Evolutionary conservation across 2,329 filamentous ascomycete genomes (phyloP), one percentile per base, ranked within the genome.

Genomic region (Fusarium succisae): DNA sequence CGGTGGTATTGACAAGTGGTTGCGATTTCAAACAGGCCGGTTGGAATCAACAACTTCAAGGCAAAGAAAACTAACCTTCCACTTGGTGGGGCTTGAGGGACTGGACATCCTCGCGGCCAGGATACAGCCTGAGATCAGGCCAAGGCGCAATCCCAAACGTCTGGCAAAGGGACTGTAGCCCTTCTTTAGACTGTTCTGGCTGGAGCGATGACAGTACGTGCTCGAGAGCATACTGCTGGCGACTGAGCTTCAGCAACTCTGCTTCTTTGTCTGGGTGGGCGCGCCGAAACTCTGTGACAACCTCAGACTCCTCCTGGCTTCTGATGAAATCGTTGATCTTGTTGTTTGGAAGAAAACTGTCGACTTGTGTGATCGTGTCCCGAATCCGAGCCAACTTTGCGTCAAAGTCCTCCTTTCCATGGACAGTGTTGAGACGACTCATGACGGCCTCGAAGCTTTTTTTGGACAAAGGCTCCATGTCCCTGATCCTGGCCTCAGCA

Each of bases 281-380:
- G 3, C 1, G 28, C 10, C 47, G 11, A 32, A 50, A 50, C 22
- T 50, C 28, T 0, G 47, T 32, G 15, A n/a, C 11, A 17, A 50
- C 15, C 2, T 32, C 47, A 9, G 47, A 32, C 28, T 32, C 28
- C 11, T 32, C 22, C 28, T 32, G 47, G 47, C 47, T 32, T 13
- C 15, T 8, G 3, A 32, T 32, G 5, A n/a, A n/a, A 12, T 32
- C 15, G 22, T 50, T 50, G 5, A 50, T 32, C 22, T 50, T 0
- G 11, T 13, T 2, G 5, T 7, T 2, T 5, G 28, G 22, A 17
- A 50, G 5, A 3, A n/a, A 50, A 0, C 5, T 50, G 1, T n/a
- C 15, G 6, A n/a, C 28, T 1, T 32, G 4, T 1, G 28, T 32
- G 3, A 51, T 24, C 8, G 48, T 35, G 2, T 10, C 0, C 12